These are phyloP conservation scores for Leccinum broughii DNA, from an alignment of 768 basidiomycete species.

Conservation along the genomic window DNA sequence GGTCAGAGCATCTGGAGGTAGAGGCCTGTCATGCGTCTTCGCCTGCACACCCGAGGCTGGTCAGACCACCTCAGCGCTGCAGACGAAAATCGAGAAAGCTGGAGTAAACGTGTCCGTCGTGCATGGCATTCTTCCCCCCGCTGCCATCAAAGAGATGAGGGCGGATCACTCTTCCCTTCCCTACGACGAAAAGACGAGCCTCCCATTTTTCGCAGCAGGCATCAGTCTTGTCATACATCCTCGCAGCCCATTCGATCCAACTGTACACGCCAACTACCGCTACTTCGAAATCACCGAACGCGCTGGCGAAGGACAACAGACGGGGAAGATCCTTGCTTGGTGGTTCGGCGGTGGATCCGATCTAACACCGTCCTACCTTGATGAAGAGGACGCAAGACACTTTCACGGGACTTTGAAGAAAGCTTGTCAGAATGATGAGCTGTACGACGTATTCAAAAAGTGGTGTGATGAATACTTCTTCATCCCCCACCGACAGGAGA, in stretches of 20 bases:
- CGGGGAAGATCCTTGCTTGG: constrained; percentile 76
- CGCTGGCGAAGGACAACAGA: constrained; percentile 32
- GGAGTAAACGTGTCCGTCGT: constrained; percentile 95
- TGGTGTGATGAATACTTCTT: constrained; percentile 99
- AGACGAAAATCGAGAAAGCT: constrained; percentile 84
- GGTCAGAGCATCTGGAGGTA: constrained; percentile 67
- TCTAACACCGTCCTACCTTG: constrained; percentile 91
- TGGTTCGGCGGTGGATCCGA: constrained; percentile 99
- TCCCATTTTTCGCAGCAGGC: constrained; percentile 94
- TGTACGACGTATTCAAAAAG: constrained; percentile 82
- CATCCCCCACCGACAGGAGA: constrained; percentile 83
- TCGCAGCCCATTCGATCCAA: constrained; percentile 89
- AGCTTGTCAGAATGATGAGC: constrained; percentile 70
- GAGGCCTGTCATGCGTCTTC: constrained; percentile 84
- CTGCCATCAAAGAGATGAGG: constrained; percentile 93
- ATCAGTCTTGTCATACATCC: constrained; percentile 94
- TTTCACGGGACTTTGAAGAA: constrained; percentile 80
- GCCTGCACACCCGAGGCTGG: constrained; percentile 40
- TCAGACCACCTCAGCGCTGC: constrained; percentile 34
- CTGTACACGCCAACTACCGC: constrained; percentile 94
- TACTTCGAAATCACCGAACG: constrained; percentile 90
- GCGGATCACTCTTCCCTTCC: constrained; percentile 84
- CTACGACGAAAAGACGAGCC: constrained; percentile 54
- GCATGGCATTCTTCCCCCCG: constrained; percentile 82
- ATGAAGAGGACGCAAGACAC: constrained; percentile 80